These are phyloP conservation scores for Gamarada debralockiae DNA, from an alignment of 495 filamentous ascomycete genomes.

Conservation along the genomic window DNA sequence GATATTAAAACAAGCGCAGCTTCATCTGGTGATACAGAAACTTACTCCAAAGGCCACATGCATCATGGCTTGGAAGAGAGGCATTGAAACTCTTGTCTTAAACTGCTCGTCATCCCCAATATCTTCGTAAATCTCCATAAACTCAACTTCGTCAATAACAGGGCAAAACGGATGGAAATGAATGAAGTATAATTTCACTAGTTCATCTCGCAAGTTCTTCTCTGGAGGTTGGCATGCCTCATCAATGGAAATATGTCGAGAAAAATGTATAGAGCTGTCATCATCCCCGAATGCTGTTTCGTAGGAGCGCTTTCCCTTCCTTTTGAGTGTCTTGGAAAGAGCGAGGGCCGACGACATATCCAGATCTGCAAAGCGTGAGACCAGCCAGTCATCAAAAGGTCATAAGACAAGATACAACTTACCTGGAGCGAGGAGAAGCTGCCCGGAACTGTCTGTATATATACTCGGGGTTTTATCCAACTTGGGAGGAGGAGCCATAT, in stretches of 20 bases:
- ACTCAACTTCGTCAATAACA: conserved; percentile 1
- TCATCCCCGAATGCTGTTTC: not conserved
- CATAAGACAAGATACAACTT: not conserved
- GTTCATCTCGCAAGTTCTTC: not conserved
- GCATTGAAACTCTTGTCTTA: not conserved
- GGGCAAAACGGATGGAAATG: conserved; percentile 2
- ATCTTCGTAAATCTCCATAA: not conserved
- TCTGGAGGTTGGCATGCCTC: not conserved
- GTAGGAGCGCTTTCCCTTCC: not conserved
- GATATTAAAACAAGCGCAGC: not conserved
- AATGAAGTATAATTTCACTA: not conserved
- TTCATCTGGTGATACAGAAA: not conserved
- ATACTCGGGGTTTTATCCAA: not conserved
- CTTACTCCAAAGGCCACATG: not conserved
- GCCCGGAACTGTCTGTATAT: not conserved
- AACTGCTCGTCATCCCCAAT: not conserved
- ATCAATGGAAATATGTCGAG: not conserved
- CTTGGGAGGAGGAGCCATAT: not conserved
- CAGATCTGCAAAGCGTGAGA: not conserved
- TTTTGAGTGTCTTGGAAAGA: not conserved
- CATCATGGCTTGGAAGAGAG: conserved; percentile 1
- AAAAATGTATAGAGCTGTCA: not conserved
- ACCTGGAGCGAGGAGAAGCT: not conserved
- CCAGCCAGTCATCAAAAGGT: not conserved
- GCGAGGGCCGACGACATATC: conserved; percentile 2